phyloP scores from a whole-genome alignment of 352 stramenopile species.

The Pythium chondricola region DNA sequence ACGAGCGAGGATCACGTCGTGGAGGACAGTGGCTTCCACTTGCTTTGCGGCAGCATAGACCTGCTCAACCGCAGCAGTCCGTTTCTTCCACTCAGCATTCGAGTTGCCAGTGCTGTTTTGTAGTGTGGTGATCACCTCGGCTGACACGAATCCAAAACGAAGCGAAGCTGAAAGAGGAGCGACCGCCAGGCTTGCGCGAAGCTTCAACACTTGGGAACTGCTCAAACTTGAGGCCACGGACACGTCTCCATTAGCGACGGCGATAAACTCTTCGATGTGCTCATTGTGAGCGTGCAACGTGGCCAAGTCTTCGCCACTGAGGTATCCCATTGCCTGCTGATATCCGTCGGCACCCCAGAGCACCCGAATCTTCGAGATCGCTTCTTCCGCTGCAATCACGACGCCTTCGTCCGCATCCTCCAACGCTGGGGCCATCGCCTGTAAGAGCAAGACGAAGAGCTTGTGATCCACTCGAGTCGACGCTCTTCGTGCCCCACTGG shows the following conservation, averaged over 20 bases:
- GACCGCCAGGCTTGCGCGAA: conserved; percentile 13
- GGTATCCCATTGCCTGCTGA: conserved; percentile 37
- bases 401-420: conserved; percentile 54
- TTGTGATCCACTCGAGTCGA: conserved; percentile 33
- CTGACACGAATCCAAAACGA: conserved; percentile 40
- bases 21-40: conserved; percentile 13
- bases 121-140: conserved; percentile 32
- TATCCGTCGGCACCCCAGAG: conserved; percentile 38
- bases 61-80: conserved; percentile 48
- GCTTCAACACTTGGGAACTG: conserved; percentile 13
- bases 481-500: neutral
- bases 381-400: conserved; percentile 59
- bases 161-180: conserved; percentile 5
- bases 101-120: conserved; percentile 36
- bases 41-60: conserved; percentile 36
- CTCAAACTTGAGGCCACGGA: conserved; percentile 5
- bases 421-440: conserved; percentile 49
- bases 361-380: conserved; percentile 52
- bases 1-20: neutral
- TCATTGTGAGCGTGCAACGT: conserved; percentile 42
- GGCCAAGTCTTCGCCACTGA: conserved; percentile 59
- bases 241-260: conserved; percentile 6
- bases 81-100: conserved; percentile 71
- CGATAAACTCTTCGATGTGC: conserved; percentile 46
- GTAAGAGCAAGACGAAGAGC: conserved; percentile 47